A percentile compares a stretch with the other conserved stretches of the same genome.
phyloP scores from a whole-genome alignment of 192 early-diverging fungal species.

The Coemansia sp. region DNA sequence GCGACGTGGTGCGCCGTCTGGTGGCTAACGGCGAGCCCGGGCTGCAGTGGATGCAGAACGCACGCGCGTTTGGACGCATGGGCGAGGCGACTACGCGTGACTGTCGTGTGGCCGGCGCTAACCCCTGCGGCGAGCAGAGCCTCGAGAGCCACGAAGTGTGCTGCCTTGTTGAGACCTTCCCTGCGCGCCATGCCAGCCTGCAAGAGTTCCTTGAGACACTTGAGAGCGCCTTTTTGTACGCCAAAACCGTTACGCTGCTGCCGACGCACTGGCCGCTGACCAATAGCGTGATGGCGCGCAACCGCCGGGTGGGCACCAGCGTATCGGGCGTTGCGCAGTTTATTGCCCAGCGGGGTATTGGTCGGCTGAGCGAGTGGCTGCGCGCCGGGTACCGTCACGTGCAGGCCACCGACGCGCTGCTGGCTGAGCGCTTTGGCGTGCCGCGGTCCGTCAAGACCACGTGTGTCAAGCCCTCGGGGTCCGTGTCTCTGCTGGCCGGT shows the following conservation, averaged over 20 bases:
- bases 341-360: conserved; percentile 27
- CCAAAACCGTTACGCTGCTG: conserved; percentile 50
- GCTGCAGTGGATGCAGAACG: conserved; percentile 53
- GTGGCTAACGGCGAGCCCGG: conserved; percentile 51
- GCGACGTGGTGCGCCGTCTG: conserved; percentile 23
- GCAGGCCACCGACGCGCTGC: conserved; percentile 16
- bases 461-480: conserved; percentile 50
- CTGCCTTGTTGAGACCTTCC: conserved; percentile 53
- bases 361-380: conserved; percentile 33
- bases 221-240: conserved; percentile 49
- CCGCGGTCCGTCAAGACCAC: conserved; percentile 50
- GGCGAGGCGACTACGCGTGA: conserved; percentile 28
- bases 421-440: conserved; percentile 47
- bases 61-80: conserved; percentile 41
- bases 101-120: conserved; percentile 37
- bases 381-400: conserved; percentile 30
- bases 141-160: conserved; percentile 52
- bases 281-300: conserved; percentile 52
- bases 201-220: conserved; percentile 50
- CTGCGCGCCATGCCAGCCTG: conserved; percentile 28
- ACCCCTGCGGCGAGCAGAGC: conserved; percentile 53
- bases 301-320: conserved; percentile 51
- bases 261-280: conserved; percentile 50
- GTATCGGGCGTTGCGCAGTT: conserved; percentile 53
- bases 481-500: conserved; percentile 52